These are phyloP conservation scores for Thielaviopsis populi DNA, from an alignment of 2,329 filamentous ascomycete genomes.

Conservation along the genomic window DNA sequence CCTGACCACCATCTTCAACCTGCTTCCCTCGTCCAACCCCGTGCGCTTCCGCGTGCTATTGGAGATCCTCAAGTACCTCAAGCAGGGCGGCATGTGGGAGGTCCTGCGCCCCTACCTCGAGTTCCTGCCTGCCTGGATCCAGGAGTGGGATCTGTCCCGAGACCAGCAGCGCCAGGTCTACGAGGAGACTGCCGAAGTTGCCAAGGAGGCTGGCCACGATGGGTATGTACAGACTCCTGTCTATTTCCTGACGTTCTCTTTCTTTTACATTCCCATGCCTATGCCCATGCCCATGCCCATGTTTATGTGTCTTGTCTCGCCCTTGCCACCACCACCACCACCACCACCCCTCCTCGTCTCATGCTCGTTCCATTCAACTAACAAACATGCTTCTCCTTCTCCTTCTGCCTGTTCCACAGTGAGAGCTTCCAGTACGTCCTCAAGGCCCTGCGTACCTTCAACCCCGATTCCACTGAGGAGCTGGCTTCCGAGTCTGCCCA, in stretches of 20 bases:
- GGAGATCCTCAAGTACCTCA: slow-evolving; percentile 73
- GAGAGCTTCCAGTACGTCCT: slow-evolving; percentile 53
- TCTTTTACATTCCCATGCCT: too few relatives aligned
- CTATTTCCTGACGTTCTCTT: too few relatives aligned
- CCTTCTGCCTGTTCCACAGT: slow-evolving; percentile 23
- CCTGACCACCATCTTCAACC: slow-evolving; percentile 93
- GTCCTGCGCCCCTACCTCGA: slow-evolving; percentile 69
- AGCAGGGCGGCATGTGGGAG: slow-evolving; percentile 61
- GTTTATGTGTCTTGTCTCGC: too few relatives aligned
- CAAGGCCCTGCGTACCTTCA: slow-evolving; percentile 46
- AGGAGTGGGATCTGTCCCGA: slow-evolving; percentile 65
- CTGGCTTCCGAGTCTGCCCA: slow-evolving; percentile 45
- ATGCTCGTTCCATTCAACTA: background rate
- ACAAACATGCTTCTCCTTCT: too few relatives aligned
- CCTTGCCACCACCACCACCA: too few relatives aligned
- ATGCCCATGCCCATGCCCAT: too few relatives aligned
- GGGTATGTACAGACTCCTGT: slow-evolving; percentile 47
- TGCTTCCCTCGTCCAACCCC: slow-evolving; percentile 59
- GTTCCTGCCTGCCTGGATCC: slow-evolving; percentile 68
- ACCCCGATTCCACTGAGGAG: slow-evolving; percentile 39
- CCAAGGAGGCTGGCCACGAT: slow-evolving; percentile 60
- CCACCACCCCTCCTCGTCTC: background rate
- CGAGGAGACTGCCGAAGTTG: slow-evolving; percentile 66
- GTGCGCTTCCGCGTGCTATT: slow-evolving; percentile 83
- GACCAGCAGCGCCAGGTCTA: slow-evolving; percentile 77